A percentile compares a stretch with the other conserved stretches of the same genome.
These are phyloP conservation scores for Diospyros kaki DNA, from an alignment of 148 eudicot species.

Conservation along the genomic window DNA sequence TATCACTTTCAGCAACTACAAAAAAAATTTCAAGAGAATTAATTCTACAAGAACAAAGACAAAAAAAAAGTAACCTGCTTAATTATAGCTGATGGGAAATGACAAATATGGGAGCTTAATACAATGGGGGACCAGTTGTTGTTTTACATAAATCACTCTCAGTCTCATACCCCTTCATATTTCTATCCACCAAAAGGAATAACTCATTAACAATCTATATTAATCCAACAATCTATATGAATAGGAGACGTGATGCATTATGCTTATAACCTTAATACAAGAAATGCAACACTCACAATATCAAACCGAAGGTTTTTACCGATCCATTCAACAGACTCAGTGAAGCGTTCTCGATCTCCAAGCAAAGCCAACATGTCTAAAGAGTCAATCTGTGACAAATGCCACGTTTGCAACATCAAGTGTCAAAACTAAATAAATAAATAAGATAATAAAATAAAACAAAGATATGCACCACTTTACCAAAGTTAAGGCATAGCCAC, in stretches of 20 bases:
- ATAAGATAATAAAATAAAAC: conserved; percentile 8
- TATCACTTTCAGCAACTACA: not conserved
- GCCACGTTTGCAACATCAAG: conserved; percentile 9
- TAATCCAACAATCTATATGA: too few species aligned
- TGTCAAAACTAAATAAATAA: not conserved
- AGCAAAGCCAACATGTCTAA: conserved; percentile 91
- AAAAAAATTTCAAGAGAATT: not conserved
- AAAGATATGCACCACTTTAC: conserved; percentile 29
- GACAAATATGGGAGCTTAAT: not conserved
- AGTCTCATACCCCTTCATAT: not conserved
- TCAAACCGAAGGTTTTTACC: conserved; percentile 92
- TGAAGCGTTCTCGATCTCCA: conserved; percentile 75
- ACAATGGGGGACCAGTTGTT: not conserved
- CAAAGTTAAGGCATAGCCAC: conserved; percentile 95
- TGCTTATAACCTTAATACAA: conserved; percentile 6
- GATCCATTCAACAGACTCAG: conserved; percentile 92
- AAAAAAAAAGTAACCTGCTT: not conserved
- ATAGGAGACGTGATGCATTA: not conserved
- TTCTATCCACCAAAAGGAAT: not conserved
- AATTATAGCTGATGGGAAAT: not conserved
- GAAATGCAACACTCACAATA: conserved; percentile 65
- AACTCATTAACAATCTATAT: not conserved
- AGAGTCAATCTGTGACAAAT: conserved; percentile 67
- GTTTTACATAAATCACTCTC: not conserved
- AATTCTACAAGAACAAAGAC: not conserved